Evolutionary conservation across 768 basidiomycete species (phyloP), one percentile per base, ranked within the genome.

Genomic region (Aureoboletus auriporus): DNA sequence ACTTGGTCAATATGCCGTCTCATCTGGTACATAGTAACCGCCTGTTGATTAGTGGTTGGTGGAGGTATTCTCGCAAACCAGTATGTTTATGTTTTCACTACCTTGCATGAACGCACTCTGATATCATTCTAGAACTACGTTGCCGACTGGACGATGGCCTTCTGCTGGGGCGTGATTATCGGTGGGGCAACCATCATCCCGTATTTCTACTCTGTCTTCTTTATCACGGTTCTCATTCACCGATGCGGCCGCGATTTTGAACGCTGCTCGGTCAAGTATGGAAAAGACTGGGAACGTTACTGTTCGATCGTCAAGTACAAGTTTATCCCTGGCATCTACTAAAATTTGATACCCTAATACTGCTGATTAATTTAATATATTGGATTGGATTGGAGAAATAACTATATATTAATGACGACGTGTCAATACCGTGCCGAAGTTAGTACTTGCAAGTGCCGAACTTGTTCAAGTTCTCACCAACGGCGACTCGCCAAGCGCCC

Each of bases 151-250:
- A 71, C 73, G 23, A 89, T 89, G 82, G 80, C 84, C 58, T 76
- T 92, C 54, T 84, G 79, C 40, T 93, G 91, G 91, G 91, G 90
- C 46, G 82, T 83, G 40, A 71, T 85, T 64, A 80, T 89, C 42
- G 89, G 90, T 23, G 71, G 78, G 5, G 77, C 83, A 13, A 84
- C 84, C 28, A 78, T 86, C 42, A 95, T 98, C 63, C 93, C 93
- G 1, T 94, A 94, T 72, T 99, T 91, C 71, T 98, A 98, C 71
- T 92, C 92, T 11, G 75, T 93, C 42, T 99, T 98, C 79, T 98
- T 98, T 76, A 84, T 95, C 61, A 79, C 79, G 39, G 94, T 98
- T 17, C 82, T 99, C 46, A 75, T 92, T 35, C 96, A 98, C 62
- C 83, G 96, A 31, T 89, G 86, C 59, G 80, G 86, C 0, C 84